These are phyloP conservation scores for Boletus rufocinnamomeus DNA, from an alignment of 768 basidiomycete genomes.

Conservation along the genomic window DNA sequence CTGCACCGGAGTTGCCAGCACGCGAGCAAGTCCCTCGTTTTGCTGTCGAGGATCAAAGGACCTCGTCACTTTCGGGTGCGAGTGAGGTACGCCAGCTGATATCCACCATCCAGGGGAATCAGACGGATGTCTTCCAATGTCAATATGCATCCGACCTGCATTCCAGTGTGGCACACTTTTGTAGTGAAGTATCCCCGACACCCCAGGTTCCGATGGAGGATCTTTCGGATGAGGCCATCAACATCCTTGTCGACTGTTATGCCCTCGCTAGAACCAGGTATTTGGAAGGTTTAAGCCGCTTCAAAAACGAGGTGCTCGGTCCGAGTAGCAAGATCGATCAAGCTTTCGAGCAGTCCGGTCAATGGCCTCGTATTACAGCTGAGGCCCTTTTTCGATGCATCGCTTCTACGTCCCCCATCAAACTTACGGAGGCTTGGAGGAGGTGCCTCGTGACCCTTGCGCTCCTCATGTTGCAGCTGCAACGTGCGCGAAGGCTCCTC, in stretches of 20 bases:
- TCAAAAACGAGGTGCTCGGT: constrained; percentile 11
- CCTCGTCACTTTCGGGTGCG: neutral
- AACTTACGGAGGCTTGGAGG: constrained; percentile 30
- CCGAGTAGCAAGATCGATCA: constrained; percentile 17
- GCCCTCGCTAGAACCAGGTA: neutral
- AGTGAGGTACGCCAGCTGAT: constrained; percentile 4
- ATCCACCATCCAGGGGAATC: neutral
- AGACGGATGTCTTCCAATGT: neutral
- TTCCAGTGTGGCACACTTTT: neutral
- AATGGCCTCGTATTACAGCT: constrained; percentile 41
- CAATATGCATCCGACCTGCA: neutral
- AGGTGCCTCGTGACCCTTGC: constrained; percentile 29
- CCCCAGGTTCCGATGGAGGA: neutral
- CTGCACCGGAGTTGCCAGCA: neutral
- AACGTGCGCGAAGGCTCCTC: constrained; percentile 39
- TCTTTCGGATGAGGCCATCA: neutral
- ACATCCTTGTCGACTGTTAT: neutral
- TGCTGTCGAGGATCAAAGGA: neutral
- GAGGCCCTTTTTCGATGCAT: constrained; percentile 30
- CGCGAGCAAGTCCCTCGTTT: neutral
- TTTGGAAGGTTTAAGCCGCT: neutral
- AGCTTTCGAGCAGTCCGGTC: constrained; percentile 20
- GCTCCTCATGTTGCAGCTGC: constrained; percentile 31
- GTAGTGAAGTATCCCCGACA: neutral
- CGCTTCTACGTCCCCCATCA: constrained; percentile 19